Percentiles rank a stretch among this genome's conserved stretches.
These are phyloP conservation scores for Amaranthus cruentus DNA, from an alignment of 148 eudicot species.

Conservation along the genomic window DNA sequence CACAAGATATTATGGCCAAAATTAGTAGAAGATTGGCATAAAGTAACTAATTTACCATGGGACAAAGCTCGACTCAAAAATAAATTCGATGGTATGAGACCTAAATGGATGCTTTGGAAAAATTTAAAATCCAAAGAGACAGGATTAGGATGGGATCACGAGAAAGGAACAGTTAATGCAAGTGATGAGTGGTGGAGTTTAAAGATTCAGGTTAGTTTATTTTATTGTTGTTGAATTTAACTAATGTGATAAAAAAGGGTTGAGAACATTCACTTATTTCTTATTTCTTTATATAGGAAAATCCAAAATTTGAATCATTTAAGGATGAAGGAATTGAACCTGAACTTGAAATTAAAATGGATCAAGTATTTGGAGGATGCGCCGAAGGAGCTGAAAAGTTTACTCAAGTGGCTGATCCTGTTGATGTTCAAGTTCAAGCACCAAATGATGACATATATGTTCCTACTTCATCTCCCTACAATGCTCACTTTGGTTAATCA, in stretches of 20 bases:
- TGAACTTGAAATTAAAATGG: not conserved
- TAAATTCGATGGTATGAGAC: not conserved
- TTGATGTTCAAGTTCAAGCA: not conserved
- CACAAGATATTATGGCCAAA: not conserved
- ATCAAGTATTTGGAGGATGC: not conserved
- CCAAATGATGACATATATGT: not conserved
- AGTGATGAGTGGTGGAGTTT: slow-evolving; percentile 10
- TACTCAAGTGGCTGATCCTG: not conserved
- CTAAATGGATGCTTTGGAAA: not conserved
- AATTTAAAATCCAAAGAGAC: slow-evolving; percentile 2
- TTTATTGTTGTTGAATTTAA: too few relatives aligned
- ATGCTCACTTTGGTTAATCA: not conserved
- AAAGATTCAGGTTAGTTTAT: slow-evolving; percentile 8
- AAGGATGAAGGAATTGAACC: not conserved
- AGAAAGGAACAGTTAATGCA: slow-evolving; percentile 1
- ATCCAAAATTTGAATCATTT: slow-evolving; percentile 1
- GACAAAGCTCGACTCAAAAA: not conserved
- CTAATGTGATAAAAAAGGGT: too few relatives aligned
- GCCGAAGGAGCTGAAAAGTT: not conserved
- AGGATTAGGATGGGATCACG: slow-evolving; percentile 2
- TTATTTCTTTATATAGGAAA: slow-evolving; percentile 7
- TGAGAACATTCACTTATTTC: too few relatives aligned
- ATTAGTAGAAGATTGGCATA: not conserved
- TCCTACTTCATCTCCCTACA: not conserved
- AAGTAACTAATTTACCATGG: not conserved